A percentile compares a stretch with the other conserved stretches of the same genome.
These are phyloP conservation scores for Beta corolliflora DNA, from an alignment of 179 eudicot species.

Conservation along the genomic window DNA sequence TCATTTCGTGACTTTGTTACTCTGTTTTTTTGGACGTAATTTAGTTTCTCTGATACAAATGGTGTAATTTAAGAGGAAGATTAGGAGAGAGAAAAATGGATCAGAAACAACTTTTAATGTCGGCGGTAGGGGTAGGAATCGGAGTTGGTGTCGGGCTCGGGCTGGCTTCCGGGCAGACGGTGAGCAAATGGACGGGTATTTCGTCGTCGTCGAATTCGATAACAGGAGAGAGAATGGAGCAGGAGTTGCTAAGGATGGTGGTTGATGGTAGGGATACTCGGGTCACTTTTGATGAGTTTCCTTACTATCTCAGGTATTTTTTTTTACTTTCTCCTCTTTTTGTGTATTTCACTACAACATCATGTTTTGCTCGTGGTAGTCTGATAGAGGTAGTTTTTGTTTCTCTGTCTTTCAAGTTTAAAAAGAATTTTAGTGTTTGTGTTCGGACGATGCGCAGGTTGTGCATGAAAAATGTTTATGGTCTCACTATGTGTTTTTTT, in stretches of 20 bases:
- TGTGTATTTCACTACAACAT: no score
- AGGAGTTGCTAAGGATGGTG: conserved; percentile 61
- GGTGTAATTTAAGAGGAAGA: not conserved
- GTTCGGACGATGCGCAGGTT: no score
- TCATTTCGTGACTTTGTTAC: not conserved
- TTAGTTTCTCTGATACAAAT: not conserved
- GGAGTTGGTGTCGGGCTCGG: conserved; percentile 91
- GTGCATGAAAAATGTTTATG: no score
- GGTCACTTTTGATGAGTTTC: conserved; percentile 86
- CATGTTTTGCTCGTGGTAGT: no score
- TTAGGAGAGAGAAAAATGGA: conserved; percentile 48
- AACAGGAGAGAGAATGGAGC: conserved; percentile 65
- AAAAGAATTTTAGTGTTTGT: no score
- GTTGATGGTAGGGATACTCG: conserved; percentile 64
- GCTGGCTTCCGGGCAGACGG: conserved; percentile 73
- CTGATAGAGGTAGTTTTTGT: no score
- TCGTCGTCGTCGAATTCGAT: conserved; percentile 34
- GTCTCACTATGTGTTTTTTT: no score
- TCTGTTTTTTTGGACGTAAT: no score
- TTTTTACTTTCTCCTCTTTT: no score
- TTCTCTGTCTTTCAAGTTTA: no score
- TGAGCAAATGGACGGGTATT: conserved; percentile 57
- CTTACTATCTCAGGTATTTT: conserved; percentile 81
- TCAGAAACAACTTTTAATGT: conserved; percentile 69
- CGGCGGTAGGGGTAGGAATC: conserved; percentile 84